phyloP scores from a whole-genome alignment of 116 monocot species.

The Zostera marina region DNA sequence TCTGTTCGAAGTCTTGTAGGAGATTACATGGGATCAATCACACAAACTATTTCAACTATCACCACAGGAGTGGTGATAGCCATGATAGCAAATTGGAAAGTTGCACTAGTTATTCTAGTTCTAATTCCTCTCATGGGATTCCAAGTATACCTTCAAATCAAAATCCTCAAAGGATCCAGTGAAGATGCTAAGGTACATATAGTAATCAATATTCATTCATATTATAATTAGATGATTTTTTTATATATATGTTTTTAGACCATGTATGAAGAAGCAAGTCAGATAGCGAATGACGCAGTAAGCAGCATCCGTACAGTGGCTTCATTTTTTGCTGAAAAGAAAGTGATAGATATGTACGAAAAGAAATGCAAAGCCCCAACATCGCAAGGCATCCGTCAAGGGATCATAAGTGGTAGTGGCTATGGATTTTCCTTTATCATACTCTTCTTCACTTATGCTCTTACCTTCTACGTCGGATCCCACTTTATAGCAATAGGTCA shows the following conservation, averaged over 20 bases:
- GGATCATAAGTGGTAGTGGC: slow-evolving; percentile 34
- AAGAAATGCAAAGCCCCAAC: slow-evolving; percentile 30
- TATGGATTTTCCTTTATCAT: slow-evolving; percentile 32
- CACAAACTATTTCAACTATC: slow-evolving; percentile 16
- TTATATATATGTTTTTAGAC: too few species aligned
- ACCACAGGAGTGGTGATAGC: slow-evolving; percentile 13
- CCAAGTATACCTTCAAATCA: slow-evolving; percentile 7
- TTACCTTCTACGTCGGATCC: slow-evolving; percentile 3
- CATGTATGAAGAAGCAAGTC: too few species aligned
- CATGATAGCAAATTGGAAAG: slow-evolving; percentile 13
- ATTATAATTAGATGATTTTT: too few species aligned
- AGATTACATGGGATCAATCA: slow-evolving; percentile 12
- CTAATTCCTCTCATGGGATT: slow-evolving; percentile 12
- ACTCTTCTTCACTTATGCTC: slow-evolving; percentile 32
- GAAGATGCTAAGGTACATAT: slow-evolving; percentile 9
- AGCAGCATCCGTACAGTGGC: slow-evolving; percentile 37
- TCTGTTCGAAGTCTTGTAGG: slow-evolving; percentile 20
- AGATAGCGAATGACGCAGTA: too few species aligned
- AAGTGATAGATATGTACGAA: slow-evolving; percentile 32
- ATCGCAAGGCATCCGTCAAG: slow-evolving; percentile 32
- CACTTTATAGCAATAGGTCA: too few species aligned
- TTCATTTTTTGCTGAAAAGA: slow-evolving; percentile 42
- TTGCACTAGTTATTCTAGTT: slow-evolving; percentile 11
- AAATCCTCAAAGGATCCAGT: slow-evolving; percentile 7
- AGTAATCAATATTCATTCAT: too few species aligned